Percentiles rank a stretch among this genome's conserved stretches.
phyloP scores from a whole-genome alignment of 2,329 filamentous ascomycete genomes.

The Fusarium austroafricanum region DNA sequence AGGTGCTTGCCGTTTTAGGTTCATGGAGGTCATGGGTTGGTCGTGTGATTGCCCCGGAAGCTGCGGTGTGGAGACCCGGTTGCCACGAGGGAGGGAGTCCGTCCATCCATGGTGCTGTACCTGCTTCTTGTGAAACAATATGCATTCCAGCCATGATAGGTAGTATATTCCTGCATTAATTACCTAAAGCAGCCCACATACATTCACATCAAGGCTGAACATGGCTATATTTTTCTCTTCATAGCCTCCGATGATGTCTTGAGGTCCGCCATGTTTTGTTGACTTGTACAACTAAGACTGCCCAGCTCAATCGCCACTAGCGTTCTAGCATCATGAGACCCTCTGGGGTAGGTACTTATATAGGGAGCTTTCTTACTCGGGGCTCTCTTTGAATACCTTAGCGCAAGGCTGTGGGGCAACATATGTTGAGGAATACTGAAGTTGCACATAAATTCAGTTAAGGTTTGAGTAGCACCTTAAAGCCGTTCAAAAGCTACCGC shows the following conservation, averaged over 20 bases:
- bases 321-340: slow-evolving; percentile 5
- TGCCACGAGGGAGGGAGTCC: slow-evolving; percentile 24
- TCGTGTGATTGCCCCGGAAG: slow-evolving; percentile 37
- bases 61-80: slow-evolving; percentile 36
- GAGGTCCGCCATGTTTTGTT: not conserved
- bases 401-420: no score
- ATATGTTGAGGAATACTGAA: no score
- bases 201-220: no score
- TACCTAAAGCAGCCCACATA: no score
- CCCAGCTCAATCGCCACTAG: not conserved
- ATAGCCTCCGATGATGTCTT: not conserved
- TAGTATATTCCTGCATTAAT: no score
- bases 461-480: no score
- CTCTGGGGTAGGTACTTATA: not conserved
- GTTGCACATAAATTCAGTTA: no score
- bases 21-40: slow-evolving; percentile 26
- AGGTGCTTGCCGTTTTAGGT: slow-evolving; percentile 39
- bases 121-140: not conserved
- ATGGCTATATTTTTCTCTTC: no score
- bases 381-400: no score
- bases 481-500: no score
- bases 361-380: not conserved
- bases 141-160: not conserved
- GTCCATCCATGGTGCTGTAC: no score
- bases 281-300: not conserved